These are phyloP conservation scores for Talaromyces sp. DNA, from an alignment of 2,329 filamentous ascomycete genomes.

Conservation along the genomic window DNA sequence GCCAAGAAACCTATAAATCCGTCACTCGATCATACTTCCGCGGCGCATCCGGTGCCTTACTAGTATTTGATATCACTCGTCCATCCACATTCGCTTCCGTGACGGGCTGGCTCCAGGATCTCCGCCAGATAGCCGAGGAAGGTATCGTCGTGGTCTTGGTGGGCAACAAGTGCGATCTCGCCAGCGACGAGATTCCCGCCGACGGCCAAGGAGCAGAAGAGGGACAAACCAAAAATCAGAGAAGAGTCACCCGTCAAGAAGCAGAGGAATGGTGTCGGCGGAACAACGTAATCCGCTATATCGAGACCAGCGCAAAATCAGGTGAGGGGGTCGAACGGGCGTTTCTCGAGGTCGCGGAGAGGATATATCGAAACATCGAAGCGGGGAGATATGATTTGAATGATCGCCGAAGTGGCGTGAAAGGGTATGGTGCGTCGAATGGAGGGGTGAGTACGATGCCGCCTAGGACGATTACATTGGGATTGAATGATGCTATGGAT, in stretches of 20 bases:
- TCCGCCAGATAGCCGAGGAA: constrained; percentile 91
- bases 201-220: constrained; percentile 29
- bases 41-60: constrained; percentile 70
- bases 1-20: constrained; percentile 95
- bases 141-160: constrained; percentile 93
- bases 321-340: constrained; percentile 91
- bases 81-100: constrained; percentile 81
- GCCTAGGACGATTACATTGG: constrained; percentile 44
- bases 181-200: constrained; percentile 19
- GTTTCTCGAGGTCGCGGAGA: constrained; percentile 87
- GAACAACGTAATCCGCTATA: constrained; percentile 87
- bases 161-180: constrained; percentile 87
- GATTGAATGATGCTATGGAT: constrained; percentile 48
- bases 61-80: constrained; percentile 93
- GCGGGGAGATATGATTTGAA: constrained; percentile 92
- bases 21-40: constrained; percentile 94
- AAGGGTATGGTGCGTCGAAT: constrained; percentile 50
- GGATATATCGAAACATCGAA: constrained; percentile 96
- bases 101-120: constrained; percentile 89
- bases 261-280: constrained; percentile 82
- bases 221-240: constrained; percentile 41
- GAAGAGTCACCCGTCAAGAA: constrained; percentile 77
- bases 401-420: constrained; percentile 87
- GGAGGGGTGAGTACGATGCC: constrained; percentile 32
- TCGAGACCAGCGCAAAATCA: constrained; percentile 94